phyloP scores from a whole-genome alignment of 306 rosid species.

The Ziziphus jujuba region DNA sequence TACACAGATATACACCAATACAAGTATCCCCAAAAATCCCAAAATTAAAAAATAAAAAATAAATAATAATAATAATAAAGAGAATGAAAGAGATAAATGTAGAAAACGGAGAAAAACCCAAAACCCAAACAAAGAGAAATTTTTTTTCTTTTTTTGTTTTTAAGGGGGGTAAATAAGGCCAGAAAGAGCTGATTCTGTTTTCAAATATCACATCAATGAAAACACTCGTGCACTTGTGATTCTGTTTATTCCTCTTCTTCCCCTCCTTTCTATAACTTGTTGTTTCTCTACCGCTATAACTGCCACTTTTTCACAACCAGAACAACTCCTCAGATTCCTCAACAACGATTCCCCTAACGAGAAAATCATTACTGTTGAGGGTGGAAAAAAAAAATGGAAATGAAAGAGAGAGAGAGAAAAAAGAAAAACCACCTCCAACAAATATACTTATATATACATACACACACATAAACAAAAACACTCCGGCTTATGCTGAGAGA shows the following conservation, averaged over 20 bases:
- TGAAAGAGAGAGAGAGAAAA: background rate
- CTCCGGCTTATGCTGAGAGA: background rate
- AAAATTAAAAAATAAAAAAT: conserved; percentile 1
- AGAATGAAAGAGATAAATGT: background rate
- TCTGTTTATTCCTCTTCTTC: conserved; percentile 22
- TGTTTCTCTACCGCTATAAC: conserved; percentile 19
- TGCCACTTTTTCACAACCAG: conserved; percentile 39
- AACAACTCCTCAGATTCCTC: conserved; percentile 57
- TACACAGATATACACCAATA: conserved; percentile 3
- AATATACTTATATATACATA: conserved; percentile 18
- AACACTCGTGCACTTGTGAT: conserved; percentile 61
- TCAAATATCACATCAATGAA: conserved; percentile 49
- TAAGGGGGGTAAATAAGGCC: conserved; percentile 24
- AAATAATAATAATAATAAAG: too few relatives aligned
- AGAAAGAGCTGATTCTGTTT: conserved; percentile 31
- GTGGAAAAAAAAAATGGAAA: conserved; percentile 18
- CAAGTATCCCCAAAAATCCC: conserved; percentile 3
- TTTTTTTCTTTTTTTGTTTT: background rate
- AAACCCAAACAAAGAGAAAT: conserved; percentile 27
- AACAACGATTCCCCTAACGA: conserved; percentile 57
- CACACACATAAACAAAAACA: background rate
- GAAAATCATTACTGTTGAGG: conserved; percentile 58
- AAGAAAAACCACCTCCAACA: conserved; percentile 10
- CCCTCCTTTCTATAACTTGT: conserved; percentile 1
- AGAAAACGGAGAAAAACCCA: conserved; percentile 14